Percentiles rank a stretch among this genome's conserved stretches.
These are phyloP conservation scores for Mucor ambiguus DNA, from an alignment of 371 early-diverging fungal species.

Conservation along the genomic window DNA sequence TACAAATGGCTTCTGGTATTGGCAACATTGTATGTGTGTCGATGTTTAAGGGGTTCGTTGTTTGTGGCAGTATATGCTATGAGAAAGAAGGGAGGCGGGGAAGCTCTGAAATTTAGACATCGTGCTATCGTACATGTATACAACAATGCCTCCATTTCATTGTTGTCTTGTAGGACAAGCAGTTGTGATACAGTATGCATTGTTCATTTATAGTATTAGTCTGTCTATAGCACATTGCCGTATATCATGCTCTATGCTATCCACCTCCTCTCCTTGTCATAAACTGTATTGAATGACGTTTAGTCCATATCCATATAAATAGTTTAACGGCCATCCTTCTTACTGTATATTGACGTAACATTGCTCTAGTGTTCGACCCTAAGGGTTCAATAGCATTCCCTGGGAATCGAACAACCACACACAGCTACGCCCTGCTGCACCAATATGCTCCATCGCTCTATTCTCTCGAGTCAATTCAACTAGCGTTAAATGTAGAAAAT, in stretches of 20 bases:
- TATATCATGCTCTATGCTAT: not conserved
- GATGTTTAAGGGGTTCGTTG: not conserved
- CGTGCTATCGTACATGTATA: not conserved
- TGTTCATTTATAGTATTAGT: not conserved
- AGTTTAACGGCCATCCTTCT: not conserved
- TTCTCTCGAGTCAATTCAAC: not conserved
- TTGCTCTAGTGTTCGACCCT: not conserved
- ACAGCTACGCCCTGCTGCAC: not conserved
- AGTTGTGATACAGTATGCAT: not conserved
- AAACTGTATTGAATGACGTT: not conserved
- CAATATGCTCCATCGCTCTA: not conserved
- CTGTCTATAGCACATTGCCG: not conserved
- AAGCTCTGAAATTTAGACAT: not conserved
- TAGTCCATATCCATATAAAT: not conserved
- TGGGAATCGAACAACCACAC: not conserved
- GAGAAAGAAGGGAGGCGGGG: not conserved
- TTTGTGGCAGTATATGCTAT: too few species aligned
- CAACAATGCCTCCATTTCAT: slow-evolving; percentile 3
- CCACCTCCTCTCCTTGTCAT: not conserved
- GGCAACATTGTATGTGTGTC: not conserved
- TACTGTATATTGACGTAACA: slow-evolving; percentile 3
- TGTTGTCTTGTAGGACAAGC: slow-evolving; percentile 1
- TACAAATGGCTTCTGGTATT: not conserved
- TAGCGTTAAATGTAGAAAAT: not conserved
- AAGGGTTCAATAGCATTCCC: not conserved